phyloP scores from a whole-genome alignment of 2,329 filamentous ascomycete genomes.

The Tolypocladium paradoxum region DNA sequence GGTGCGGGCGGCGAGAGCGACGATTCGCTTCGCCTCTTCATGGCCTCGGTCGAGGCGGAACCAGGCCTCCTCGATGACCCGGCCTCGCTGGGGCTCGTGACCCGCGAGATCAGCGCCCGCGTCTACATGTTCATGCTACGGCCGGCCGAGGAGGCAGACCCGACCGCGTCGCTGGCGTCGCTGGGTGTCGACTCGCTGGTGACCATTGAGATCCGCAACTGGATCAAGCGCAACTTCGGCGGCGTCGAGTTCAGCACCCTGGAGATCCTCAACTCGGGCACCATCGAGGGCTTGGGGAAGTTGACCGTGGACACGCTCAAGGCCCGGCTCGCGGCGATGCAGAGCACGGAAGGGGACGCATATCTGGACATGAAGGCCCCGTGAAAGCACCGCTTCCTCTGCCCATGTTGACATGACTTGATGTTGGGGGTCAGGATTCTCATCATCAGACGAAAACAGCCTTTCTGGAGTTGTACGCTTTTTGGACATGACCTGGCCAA shows the following conservation, averaged over 20 bases:
- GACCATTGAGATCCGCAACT: slow-evolving; percentile 8
- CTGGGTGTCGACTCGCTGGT: slow-evolving; percentile 9
- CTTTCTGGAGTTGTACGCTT: too few species aligned
- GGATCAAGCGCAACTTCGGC: slow-evolving; percentile 6
- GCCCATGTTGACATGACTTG: too few species aligned
- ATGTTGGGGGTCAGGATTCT: too few species aligned
- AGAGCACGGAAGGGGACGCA: too few species aligned
- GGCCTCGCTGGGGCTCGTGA: neutral
- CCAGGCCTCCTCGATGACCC: slow-evolving; percentile 1
- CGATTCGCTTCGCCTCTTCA: slow-evolving; percentile 4
- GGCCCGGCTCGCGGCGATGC: neutral
- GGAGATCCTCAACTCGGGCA: slow-evolving; percentile 5
- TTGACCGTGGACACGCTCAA: neutral
- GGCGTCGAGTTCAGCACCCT: slow-evolving; percentile 1
- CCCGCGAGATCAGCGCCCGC: slow-evolving; percentile 3
- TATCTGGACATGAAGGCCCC: too few species aligned
- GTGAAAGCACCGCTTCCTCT: too few species aligned
- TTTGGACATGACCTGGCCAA: too few species aligned
- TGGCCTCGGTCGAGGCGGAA: slow-evolving; percentile 1
- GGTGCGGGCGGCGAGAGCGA: neutral
- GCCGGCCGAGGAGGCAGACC: slow-evolving; percentile 2
- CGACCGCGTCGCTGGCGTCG: neutral
- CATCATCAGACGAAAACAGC: too few species aligned
- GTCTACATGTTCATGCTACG: slow-evolving; percentile 4
- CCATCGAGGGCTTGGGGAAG: slow-evolving; percentile 2